Conservation (phyloP, 257 asterid genomes). For the Solanum rostratum region DNA sequence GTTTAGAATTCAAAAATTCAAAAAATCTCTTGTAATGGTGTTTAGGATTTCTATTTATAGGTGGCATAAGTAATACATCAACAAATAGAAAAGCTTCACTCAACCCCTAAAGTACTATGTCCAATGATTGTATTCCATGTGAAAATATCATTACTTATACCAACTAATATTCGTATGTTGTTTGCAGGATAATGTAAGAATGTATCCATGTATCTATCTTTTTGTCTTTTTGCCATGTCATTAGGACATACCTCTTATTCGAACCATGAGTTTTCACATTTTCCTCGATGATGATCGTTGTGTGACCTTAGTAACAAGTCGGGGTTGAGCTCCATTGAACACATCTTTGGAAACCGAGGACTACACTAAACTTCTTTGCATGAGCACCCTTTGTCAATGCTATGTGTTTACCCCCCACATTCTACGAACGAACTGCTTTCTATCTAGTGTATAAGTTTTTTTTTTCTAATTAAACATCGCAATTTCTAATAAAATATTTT, state of each 20-base stretch:
- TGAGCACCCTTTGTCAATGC: neutral
- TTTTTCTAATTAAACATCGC: no score
- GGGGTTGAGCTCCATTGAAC: neutral
- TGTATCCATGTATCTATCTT: rapidly evolving
- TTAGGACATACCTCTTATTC: neutral
- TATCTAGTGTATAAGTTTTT: no score
- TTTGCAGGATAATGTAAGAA: neutral
- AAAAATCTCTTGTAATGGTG: neutral
- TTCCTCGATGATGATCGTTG: neutral
- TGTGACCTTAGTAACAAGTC: neutral
- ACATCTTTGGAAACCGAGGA: neutral
- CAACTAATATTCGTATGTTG: neutral
- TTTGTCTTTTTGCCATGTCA: neutral
- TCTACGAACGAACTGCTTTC: no score
- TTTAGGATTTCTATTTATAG: neutral
- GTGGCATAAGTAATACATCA: neutral
- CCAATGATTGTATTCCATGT: neutral
- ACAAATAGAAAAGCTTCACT: neutral
- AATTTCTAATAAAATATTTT: neutral
- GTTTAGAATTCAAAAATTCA: neutral
- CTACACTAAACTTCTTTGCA: neutral
- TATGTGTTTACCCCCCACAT: neutral
- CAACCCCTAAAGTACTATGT: neutral
- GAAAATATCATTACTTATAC: neutral
- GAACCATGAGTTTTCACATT: neutral